These are phyloP conservation scores for Naganishia antarctica DNA, from an alignment of 768 basidiomycete species.

Conservation along the genomic window DNA sequence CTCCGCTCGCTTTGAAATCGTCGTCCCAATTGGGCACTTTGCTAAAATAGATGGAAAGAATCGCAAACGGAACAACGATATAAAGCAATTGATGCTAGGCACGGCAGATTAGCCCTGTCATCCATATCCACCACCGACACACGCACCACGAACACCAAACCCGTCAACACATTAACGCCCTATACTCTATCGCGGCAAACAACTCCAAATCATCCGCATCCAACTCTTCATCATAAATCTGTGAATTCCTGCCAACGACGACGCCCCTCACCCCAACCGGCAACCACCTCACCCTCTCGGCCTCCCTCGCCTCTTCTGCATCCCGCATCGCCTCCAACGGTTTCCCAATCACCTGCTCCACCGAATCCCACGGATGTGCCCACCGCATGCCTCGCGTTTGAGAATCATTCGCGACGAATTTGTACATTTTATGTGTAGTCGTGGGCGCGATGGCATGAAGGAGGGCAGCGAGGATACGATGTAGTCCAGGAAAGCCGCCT, in stretches of 20 bases:
- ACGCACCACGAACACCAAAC: constrained; percentile 36
- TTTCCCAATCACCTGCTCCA: constrained; percentile 1
- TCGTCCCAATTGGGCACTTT: constrained; percentile 31
- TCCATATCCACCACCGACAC: neutral
- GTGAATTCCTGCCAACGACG: constrained; percentile 43
- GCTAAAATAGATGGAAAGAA: constrained; percentile 42
- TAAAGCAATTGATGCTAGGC: constrained; percentile 38
- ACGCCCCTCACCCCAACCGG: constrained; percentile 35
- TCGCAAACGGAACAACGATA: constrained; percentile 38
- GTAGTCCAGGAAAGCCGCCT: constrained; percentile 11
- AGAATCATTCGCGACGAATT: neutral
- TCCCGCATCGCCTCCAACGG: constrained; percentile 3
- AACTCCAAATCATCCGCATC: constrained; percentile 42
- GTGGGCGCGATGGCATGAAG: neutral
- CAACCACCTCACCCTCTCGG: constrained; percentile 37
- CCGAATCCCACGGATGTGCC: neutral
- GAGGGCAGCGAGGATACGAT: neutral
- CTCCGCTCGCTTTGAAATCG: constrained; percentile 28
- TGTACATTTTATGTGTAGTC: neutral
- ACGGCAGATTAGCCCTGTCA: neutral
- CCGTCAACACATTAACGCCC: constrained; percentile 40
- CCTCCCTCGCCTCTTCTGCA: constrained; percentile 17
- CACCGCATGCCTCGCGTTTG: neutral
- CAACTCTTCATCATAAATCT: constrained; percentile 43
- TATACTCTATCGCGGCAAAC: constrained; percentile 44